Percentiles rank a stretch among this genome's conserved stretches.
Evolutionary conservation across 2,329 filamentous ascomycete genomes (phyloP).

Genomic region (Neurospora sp.): DNA sequence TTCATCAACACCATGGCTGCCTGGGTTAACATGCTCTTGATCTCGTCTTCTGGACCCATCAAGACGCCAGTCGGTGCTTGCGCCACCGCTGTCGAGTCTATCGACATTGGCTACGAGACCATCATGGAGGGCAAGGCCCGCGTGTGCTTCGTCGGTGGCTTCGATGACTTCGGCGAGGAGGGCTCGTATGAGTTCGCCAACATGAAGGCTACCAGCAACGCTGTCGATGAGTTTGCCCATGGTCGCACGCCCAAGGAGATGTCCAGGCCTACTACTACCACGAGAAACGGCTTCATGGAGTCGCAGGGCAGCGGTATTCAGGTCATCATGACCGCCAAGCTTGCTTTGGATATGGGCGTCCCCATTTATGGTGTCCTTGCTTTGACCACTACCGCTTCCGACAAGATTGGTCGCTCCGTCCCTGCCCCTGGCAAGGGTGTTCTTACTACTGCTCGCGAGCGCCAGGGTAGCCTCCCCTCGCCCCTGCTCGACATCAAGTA

Average conservation of each 20-base stretch:
- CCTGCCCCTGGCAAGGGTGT: conserved; percentile 96
- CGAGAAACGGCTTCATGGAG: conserved; percentile 97
- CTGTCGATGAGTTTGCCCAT: conserved; percentile 90
- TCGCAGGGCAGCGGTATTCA: conserved; percentile 98
- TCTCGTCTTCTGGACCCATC: conserved; percentile 95
- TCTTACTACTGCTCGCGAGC: conserved; percentile 86
- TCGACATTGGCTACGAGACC: conserved; percentile 96
- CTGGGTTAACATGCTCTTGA: conserved; percentile 98
- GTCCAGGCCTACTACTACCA: conserved; percentile 95
- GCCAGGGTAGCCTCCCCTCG: conserved; percentile 83
- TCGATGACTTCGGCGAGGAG: conserved; percentile 98
- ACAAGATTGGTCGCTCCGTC: conserved; percentile 97
- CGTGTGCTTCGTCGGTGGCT: conserved; percentile 94
- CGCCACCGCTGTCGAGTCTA: conserved; percentile 91
- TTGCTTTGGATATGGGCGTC: conserved; percentile 96
- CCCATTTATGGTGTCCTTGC: conserved; percentile 93
- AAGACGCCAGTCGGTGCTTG: conserved; percentile 98
- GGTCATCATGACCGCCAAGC: conserved; percentile 93
- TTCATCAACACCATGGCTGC: conserved; percentile 99
- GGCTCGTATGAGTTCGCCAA: conserved; percentile 99
- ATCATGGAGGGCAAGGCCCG: conserved; percentile 98
- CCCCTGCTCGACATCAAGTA: conserved; percentile 97
- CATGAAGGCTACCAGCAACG: conserved; percentile 99
- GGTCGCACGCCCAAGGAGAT: conserved; percentile 94
- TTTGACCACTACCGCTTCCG: conserved; percentile 88